A percentile compares a stretch with the other conserved stretches of the same genome.
These are phyloP conservation scores for Prinsepia uniflora DNA, from an alignment of 306 rosid species.

Conservation along the genomic window DNA sequence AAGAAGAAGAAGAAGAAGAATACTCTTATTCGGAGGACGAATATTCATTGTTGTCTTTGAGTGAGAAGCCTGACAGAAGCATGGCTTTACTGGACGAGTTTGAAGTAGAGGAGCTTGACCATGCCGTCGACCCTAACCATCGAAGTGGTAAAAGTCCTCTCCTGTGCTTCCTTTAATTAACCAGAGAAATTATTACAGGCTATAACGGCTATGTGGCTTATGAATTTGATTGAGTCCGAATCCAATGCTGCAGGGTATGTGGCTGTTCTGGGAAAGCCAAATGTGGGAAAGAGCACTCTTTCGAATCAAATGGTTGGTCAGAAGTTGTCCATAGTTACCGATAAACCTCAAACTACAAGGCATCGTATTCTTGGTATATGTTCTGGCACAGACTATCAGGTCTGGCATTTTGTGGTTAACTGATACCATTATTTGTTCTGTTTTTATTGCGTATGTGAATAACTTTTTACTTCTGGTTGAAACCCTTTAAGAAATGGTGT, in stretches of 20 bases:
- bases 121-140: conserved; percentile 46
- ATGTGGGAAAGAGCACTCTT: conserved; percentile 95
- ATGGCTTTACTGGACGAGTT: conserved; percentile 66
- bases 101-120: conserved; percentile 70
- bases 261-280: conserved; percentile 91
- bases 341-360: conserved; percentile 95
- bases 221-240: conserved; percentile 21
- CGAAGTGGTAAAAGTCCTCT: conserved; percentile 58
- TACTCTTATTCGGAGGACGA: conserved; percentile 56
- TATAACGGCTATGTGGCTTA: neutral
- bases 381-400: conserved; percentile 88
- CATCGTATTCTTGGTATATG: conserved; percentile 95
- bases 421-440: conserved; percentile 19
- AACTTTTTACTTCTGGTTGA: neutral
- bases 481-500: neutral
- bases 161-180: neutral
- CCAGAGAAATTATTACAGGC: neutral
- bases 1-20: conserved; percentile 31
- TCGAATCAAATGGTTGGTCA: conserved; percentile 94
- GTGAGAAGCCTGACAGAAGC: conserved; percentile 75
- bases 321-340: conserved; percentile 86
- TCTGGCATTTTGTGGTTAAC: conserved; percentile 35
- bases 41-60: conserved; percentile 67
- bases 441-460: conserved; percentile 19
- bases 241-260: conserved; percentile 63